Conservation (phyloP, 495 filamentous ascomycete species). For the Glarea lozoyensis region DNA sequence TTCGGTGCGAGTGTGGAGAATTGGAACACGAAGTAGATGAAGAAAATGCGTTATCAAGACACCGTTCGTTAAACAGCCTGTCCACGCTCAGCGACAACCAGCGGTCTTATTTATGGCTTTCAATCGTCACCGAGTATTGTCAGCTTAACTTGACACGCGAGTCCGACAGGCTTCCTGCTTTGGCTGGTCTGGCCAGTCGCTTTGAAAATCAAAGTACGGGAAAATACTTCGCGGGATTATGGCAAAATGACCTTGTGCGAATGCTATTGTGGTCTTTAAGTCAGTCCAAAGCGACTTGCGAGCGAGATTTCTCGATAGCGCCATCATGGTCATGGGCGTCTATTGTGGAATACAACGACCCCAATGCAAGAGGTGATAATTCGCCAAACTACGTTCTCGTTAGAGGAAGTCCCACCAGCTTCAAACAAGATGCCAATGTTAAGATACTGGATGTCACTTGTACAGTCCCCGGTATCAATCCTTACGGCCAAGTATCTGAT, state of each 20-base stretch:
- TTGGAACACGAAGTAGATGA: background rate
- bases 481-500: conserved; percentile 1
- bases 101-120: background rate
- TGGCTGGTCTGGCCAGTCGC: conserved; percentile 22
- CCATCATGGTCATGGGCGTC: conserved; percentile 5
- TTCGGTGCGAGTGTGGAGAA: conserved; percentile 17
- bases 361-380: conserved; percentile 1
- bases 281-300: background rate
- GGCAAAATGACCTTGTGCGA: conserved; percentile 16
- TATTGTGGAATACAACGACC: conserved; percentile 1
- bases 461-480: conserved; percentile 1
- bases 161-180: conserved; percentile 24
- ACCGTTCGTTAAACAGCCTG: background rate
- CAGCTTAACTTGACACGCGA: conserved; percentile 19
- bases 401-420: conserved; percentile 1
- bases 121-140: conserved; percentile 9
- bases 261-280: conserved; percentile 2
- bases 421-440: conserved; percentile 4
- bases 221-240: conserved; percentile 27
- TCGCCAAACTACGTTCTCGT: conserved; percentile 1
- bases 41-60: conserved; percentile 2
- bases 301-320: background rate
- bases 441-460: conserved; percentile 1
- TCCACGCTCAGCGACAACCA: background rate
- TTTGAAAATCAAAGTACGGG: conserved; percentile 13